Evolutionary conservation across 2,329 filamentous ascomycete species (phyloP).

Genomic region (Aspergillus oerlinghausenensis): DNA sequence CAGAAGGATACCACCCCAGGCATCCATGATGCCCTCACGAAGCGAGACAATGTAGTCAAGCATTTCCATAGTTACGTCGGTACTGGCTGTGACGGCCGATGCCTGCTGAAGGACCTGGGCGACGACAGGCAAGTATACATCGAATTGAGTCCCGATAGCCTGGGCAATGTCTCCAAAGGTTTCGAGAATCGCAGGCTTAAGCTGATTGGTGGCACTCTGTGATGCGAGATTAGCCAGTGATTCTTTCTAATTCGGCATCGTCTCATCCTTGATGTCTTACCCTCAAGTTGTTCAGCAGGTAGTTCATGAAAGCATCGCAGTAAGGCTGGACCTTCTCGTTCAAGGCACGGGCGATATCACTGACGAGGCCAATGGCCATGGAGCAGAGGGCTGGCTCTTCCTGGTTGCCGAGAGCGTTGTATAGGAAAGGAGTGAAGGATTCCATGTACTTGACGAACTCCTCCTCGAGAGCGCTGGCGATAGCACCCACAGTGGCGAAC

Average conservation of each 20-base stretch:
- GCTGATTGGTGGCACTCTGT: slow-evolving; percentile 82
- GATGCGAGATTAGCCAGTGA: slow-evolving; percentile 28
- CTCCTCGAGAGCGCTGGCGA: slow-evolving; percentile 85
- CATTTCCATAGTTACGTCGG: slow-evolving; percentile 88
- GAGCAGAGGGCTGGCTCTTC: slow-evolving; percentile 91
- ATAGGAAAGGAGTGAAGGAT: slow-evolving; percentile 83
- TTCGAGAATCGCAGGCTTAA: slow-evolving; percentile 96
- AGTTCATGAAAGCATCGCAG: slow-evolving; percentile 98
- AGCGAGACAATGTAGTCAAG: slow-evolving; percentile 93
- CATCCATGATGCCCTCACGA: slow-evolving; percentile 97
- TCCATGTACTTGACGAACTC: slow-evolving; percentile 98
- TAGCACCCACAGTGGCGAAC: slow-evolving; percentile 86
- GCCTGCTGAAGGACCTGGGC: slow-evolving; percentile 93
- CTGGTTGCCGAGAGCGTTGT: slow-evolving; percentile 90
- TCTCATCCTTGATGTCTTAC: slow-evolving; percentile 40
- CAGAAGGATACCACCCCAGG: slow-evolving; percentile 94
- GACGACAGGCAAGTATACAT: slow-evolving; percentile 87
- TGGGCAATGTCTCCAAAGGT: slow-evolving; percentile 97
- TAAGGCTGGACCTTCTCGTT: slow-evolving; percentile 88
- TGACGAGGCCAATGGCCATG: slow-evolving; percentile 95
- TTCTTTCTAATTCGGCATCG: slow-evolving; percentile 7
- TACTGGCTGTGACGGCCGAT: slow-evolving; percentile 70
- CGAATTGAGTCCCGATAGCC: slow-evolving; percentile 86
- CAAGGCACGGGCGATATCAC: slow-evolving; percentile 89
- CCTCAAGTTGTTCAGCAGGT: slow-evolving; percentile 84